Evolutionary conservation across 345 rosid species (phyloP).

Genomic region (Boechera stricta): DNA sequence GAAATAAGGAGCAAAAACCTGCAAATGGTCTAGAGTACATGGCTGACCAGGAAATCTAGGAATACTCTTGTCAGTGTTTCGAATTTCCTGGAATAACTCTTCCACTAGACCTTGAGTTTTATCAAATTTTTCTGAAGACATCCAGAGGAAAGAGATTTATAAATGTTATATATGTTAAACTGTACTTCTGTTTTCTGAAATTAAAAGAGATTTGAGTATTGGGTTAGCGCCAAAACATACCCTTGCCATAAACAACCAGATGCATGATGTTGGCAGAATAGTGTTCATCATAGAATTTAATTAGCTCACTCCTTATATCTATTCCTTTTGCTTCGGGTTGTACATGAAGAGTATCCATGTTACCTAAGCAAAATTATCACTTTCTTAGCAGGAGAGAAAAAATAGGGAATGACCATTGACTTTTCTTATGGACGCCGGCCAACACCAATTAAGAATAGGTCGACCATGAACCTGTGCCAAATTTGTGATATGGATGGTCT

Average conservation of each 20-base stretch:
- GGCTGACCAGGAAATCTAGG: constrained; percentile 73
- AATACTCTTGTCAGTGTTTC: constrained; percentile 53
- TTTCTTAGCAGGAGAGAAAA: constrained; percentile 13
- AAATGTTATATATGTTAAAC: constrained; percentile 3
- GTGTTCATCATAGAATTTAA: constrained; percentile 71
- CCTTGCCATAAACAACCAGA: constrained; percentile 81
- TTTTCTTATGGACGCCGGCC: background rate
- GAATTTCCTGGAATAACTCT: constrained; percentile 67
- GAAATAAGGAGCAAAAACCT: constrained; percentile 51
- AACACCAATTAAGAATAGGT: constrained; percentile 12
- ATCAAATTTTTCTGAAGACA: constrained; percentile 67
- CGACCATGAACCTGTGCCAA: constrained; percentile 68
- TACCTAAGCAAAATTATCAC: constrained; percentile 54
- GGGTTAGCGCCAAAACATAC: constrained; percentile 47
- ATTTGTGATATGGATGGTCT: constrained; percentile 81
- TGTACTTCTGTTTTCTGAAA: constrained; percentile 7
- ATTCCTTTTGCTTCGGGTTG: constrained; percentile 73
- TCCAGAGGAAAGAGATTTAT: constrained; percentile 34
- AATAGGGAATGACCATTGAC: background rate
- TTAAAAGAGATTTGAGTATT: background rate
- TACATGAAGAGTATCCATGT: constrained; percentile 76
- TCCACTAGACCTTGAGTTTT: constrained; percentile 65
- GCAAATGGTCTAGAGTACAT: constrained; percentile 74
- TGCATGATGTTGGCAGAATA: constrained; percentile 92
- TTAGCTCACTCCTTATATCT: constrained; percentile 74